Evolutionary conservation across 805 yeast genomes (phyloP), one percentile per base, ranked within the genome.

Genomic region (Candida adriatica): DNA sequence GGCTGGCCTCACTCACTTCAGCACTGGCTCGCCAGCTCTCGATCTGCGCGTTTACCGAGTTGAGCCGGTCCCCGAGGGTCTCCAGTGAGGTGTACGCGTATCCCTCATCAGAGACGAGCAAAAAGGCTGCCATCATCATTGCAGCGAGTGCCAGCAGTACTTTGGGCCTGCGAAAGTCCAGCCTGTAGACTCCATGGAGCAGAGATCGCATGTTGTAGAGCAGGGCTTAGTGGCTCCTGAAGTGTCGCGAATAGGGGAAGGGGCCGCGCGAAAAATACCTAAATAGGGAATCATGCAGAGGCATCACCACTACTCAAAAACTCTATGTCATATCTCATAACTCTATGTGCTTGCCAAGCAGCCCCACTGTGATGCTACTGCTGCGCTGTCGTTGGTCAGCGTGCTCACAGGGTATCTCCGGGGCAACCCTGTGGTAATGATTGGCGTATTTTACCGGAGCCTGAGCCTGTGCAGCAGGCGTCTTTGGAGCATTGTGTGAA

Each of bases 381-480:
- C 47, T 36, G 32, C 54, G 41, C 8, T 31, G 35, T 33, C 46
- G 44, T 7, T 16, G 18, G 13, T 16, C 28, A 6, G 16, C 32
- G 10, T 21, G 27, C 4, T 9, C 22, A 18, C 21, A 30, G 6
- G 27, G 30, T 4, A 29, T 7, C 6, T 17, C 28, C 14, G 29
- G 29, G 3, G 24, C 22, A 4, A 34, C 40, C 26, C 16, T 68
- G 29, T 58, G 58, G 45, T 68, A 68, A 39, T 70, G 75, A 37
- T 69, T 70, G 24, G 38, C 47, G 42, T 31, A 55, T 15, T 33
- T 9, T 19, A 32, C 27, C 29, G 52, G 23, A 35, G 61, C 53
- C 35, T 45, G 46, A 6, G 45, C 27, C 5, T 48, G 54, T 2
- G 62, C 49, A 26, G 49, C 33, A 8, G 53, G 54, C 4, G 59